phyloP scores from a whole-genome alignment of 352 stramenopile genomes.

The Pilasporangium apinafurcum region DNA sequence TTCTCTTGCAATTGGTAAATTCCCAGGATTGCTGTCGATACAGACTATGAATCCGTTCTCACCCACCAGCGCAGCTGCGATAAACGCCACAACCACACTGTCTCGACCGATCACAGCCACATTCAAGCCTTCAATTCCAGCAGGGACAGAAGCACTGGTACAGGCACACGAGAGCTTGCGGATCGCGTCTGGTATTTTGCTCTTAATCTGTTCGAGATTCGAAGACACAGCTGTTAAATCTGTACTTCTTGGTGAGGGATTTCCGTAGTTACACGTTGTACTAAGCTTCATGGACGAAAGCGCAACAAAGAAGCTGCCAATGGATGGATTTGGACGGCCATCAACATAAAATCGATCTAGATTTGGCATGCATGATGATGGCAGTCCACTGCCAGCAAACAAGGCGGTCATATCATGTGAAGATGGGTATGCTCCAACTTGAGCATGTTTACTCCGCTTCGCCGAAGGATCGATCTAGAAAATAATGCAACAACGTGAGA shows the following conservation, averaged over 20 bases:
- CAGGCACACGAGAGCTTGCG: constrained; percentile 18
- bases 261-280: no score
- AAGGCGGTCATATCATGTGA: no score
- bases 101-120: constrained; percentile 34
- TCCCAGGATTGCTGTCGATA: neutral
- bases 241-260: neutral
- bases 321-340: neutral
- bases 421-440: no score
- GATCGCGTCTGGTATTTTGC: constrained; percentile 12
- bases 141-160: constrained; percentile 7
- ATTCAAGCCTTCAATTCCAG: constrained; percentile 23
- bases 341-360: neutral
- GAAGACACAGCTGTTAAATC: neutral
- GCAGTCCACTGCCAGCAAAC: no score
- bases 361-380: neutral
- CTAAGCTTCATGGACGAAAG: neutral
- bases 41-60: constrained; percentile 29
- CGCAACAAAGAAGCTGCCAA: neutral
- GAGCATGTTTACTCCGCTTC: no score
- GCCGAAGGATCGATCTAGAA: no score
- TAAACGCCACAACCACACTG: constrained; percentile 39
- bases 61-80: constrained; percentile 30
- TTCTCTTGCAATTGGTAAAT: neutral
- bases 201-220: neutral
- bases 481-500: no score